Base-by-base conservation (phyloP, 2,329 filamentous ascomycete species). In the Acephala macrosclerotiorum region DNA sequence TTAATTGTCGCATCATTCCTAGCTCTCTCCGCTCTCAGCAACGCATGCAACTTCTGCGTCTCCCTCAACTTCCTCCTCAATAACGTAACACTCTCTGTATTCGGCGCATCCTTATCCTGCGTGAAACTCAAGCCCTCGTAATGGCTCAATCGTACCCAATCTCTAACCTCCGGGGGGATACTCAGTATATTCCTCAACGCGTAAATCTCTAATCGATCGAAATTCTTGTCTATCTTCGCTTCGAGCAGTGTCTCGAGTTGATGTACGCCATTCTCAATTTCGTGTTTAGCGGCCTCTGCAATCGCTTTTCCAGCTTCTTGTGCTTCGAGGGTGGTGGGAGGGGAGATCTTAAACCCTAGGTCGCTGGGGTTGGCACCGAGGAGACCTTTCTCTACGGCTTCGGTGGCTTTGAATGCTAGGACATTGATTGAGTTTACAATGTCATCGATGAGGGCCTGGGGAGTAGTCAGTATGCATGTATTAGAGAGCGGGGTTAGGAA, bases 351-450 rank as follows among this genome's bases (percentile, higher is more conserved):
- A 81, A 97, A 98, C n/a, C 96, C 96, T 38, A 99, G 87, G 16
- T 88, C 85, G 29, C 89, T 84, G 0, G 94, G 91, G 1, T 91
- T 87, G 2, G 91, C 90, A 59, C 86, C 85, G 58, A 93, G 83
- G 22, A 99, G 88, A 1, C 93, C 92, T 63, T 89, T 87, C 79
- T 98, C 96, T 70, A 98, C 89, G 67, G 91, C 93, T 74, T 93
- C 92, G 74, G 97, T 89, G 61, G 93, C 94, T 78, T 91, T 91
- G 80, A 97, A 96, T 75, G 96, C 91, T 74, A 97, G 87, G 75
- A 95, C 92, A 82, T 98, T 99, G 79, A 97, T 89, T 63, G 91
- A 92, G 83, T 98, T 97, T 82, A 98, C 97, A 73, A 98, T 94
- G 80, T 98, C 95, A 87, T 99, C 96, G 75, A 99, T 91, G 49